Evolutionary conservation across 495 filamentous ascomycete genomes (phyloP), one percentile per base, ranked within the genome.

Genomic region (Talaromyces nanjingensis): DNA sequence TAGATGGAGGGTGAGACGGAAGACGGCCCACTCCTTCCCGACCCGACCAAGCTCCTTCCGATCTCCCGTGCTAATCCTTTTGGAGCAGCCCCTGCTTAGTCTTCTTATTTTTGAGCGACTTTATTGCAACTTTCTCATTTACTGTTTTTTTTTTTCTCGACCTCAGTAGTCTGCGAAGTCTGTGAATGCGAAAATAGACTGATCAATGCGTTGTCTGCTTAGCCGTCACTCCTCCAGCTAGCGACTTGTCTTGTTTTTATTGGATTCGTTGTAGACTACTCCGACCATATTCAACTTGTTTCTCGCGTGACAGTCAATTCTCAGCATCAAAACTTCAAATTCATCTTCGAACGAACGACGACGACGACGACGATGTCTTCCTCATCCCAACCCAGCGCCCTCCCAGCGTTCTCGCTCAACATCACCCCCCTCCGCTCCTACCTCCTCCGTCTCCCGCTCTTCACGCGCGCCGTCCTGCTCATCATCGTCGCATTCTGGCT

Each of bases 401-500:
- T 79, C 31, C 77, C 78, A 9, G 76, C 77, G 11, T 65, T 81
- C 25, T 78, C 80, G 16, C 81, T 83, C 69, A 80, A 82, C 70
- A 78, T 79, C 29, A 69, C 70, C n/a, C 71, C 78, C 64, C 69
- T 83, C n/a, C 78, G 81, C 45, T 85, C 86, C 16, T 97, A 96
- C 73, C 65, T 96, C 66, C 78, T 91, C 64, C 89, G 92, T 7
- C 78, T 98, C n/a, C 94, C 94, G 53, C 79, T 97, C 2, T 89
- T 92, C 68, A 97, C 94, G 33, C 88, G 92, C 31, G 75, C 84
- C n/a, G 82, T 91, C 12, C 68, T 96, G 9, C 64, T 86, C n/a
- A 70, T 86, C 25, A 90, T 96, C 62, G 64, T 87, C 14, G 76
- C 77, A 24, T 86, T 91, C 59, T 93, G 87, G 84, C 64, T 91